Conservation (phyloP, 202 grass and related monocot genomes). For the Carex arenaria region DNA sequence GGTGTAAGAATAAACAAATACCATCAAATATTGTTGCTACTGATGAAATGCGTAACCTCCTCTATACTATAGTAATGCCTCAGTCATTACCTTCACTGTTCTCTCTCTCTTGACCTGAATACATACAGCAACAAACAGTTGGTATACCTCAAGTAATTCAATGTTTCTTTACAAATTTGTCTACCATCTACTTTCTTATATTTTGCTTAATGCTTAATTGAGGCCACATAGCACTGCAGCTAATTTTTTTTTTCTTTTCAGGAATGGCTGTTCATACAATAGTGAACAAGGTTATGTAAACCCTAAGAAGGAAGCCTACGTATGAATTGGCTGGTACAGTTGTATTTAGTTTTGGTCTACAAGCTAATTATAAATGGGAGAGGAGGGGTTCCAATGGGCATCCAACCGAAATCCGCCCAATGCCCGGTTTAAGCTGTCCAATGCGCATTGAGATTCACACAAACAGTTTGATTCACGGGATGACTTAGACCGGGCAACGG, state of each 20-base stretch:
- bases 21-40: slow-evolving; percentile 13
- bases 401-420: too few relatives aligned
- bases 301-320: background rate
- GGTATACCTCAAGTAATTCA: slow-evolving; percentile 5
- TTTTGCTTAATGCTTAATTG: background rate
- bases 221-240: background rate
- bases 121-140: slow-evolving; percentile 9
- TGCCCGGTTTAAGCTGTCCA: too few relatives aligned
- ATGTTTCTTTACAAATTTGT: background rate
- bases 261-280: background rate
- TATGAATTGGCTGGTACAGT: background rate
- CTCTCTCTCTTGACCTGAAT: slow-evolving; percentile 12
- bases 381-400: too few relatives aligned
- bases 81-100: background rate
- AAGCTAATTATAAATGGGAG: background rate
- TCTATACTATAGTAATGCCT: slow-evolving; percentile 16
- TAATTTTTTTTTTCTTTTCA: background rate
- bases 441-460: too few relatives aligned
- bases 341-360: background rate
- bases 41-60: slow-evolving; percentile 7
- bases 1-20: slow-evolving; percentile 16
- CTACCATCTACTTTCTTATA: background rate
- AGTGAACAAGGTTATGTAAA: background rate
- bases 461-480: too few relatives aligned
- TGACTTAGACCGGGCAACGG: too few relatives aligned